These are phyloP conservation scores for Penicillium desertorum DNA, from an alignment of 495 filamentous ascomycete genomes.

Conservation along the genomic window DNA sequence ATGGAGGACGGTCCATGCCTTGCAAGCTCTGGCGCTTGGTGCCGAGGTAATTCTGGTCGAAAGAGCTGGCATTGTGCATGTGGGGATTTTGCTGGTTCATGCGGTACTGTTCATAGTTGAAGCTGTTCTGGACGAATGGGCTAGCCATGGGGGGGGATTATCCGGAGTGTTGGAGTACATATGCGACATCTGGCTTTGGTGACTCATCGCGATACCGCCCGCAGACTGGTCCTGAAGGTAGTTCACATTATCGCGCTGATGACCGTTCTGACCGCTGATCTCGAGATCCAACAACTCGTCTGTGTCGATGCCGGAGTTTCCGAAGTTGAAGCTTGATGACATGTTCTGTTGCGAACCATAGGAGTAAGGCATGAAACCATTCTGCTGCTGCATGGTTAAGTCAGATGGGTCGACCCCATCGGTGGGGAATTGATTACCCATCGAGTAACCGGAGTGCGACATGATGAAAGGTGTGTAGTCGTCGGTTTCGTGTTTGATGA, in stretches of 20 bases:
- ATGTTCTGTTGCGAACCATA: conserved; percentile 53
- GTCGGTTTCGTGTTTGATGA: conserved; percentile 77
- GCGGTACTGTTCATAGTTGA: conserved; percentile 67
- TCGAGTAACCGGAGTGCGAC: conserved; percentile 58
- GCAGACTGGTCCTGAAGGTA: conserved; percentile 49
- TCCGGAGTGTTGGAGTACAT: conserved; percentile 85
- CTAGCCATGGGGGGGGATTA: conserved; percentile 85
- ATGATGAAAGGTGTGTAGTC: conserved; percentile 59
- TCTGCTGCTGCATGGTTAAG: conserved; percentile 65
- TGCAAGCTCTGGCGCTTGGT: conserved; percentile 60
- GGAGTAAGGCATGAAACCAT: conserved; percentile 50
- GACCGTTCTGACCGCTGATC: conserved; percentile 47
- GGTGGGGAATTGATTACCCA: conserved; percentile 67
- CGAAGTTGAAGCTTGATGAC: conserved; percentile 53
- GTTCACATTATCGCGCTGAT: conserved; percentile 42
- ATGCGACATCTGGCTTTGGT: conserved; percentile 61
- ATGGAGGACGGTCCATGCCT: conserved; percentile 66
- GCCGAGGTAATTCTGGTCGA: conserved; percentile 53
- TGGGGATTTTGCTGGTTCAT: conserved; percentile 59
- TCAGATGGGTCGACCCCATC: conserved; percentile 83
- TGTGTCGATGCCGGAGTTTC: conserved; percentile 55
- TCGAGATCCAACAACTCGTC: conserved; percentile 56
- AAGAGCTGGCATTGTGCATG: conserved; percentile 49
- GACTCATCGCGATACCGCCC: conserved; percentile 48
- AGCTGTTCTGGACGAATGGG: conserved; percentile 72